Base-by-base conservation (phyloP, 2,329 filamentous ascomycete genomes). In the Sphaerulina vaccinii region DNA sequence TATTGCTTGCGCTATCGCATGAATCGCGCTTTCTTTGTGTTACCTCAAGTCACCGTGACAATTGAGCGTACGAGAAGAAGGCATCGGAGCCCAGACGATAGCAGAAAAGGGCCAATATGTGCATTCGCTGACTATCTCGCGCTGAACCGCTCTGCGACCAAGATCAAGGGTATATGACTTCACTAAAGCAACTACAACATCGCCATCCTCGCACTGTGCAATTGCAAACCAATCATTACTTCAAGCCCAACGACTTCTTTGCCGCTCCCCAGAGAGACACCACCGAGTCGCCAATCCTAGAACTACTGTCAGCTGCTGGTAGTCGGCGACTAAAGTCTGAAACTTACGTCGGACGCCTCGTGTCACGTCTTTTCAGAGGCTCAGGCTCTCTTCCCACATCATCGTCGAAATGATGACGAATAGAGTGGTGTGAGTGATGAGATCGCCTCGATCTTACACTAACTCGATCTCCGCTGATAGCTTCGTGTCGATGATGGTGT, bases 221-320 rank as follows among this genome's bases (percentile, higher is more conserved):
- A 35, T 9, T 21, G 15, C n/a, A 18, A 2, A 23, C 4, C 3
- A 13, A 35, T n/a, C 18, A 16, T 16, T 9, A 33, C 15, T 37
- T 23, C 5, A n/a, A 15, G 18, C 35, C 22, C 35, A 54, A 36
- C 5, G 49, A 40, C 39, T 51, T 56, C 51, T 57, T 58, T 18
- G 59, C 52, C 15, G 27, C 22, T 5, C 43, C 41, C 39, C 51
- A 61, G 3, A 61, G 32, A 5, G 58, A 51, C 23, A 54, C 54
- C 39, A 59, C 18, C 4, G 54, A 57, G 29, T 50, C 55, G 23
- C 56, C 56, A 29, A 57, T 47, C 19, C 58, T 61, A 43, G 37
- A 19, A 35, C 15, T 3, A 15, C n/a, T n/a, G 32, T 40, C 9
- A 49, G 44, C 13, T n/a, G 24, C 10, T 2, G 35, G 9, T 16